Percentiles rank a stretch among this genome's conserved stretches.
These are phyloP conservation scores for Ophiorrhiza pumila DNA, from an alignment of 257 asterid genomes.

Conservation along the genomic window DNA sequence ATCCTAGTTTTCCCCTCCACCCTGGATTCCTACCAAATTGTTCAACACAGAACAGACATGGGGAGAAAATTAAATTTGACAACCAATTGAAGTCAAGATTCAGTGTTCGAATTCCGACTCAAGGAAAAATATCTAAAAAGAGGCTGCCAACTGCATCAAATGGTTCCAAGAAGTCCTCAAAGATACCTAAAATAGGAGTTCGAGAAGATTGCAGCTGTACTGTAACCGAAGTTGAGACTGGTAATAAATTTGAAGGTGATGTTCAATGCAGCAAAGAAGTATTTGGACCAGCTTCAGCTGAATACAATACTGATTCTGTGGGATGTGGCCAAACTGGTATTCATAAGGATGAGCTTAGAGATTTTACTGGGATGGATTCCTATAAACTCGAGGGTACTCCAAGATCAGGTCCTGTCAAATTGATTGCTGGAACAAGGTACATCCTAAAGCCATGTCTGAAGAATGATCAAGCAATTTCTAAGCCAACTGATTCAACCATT, in stretches of 20 bases:
- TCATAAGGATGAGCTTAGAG: constrained; percentile 16
- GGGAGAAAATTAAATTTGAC: constrained; percentile 24
- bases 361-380: constrained; percentile 17
- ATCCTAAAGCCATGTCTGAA: constrained; percentile 36
- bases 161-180: constrained; percentile 28
- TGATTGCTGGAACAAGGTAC: constrained; percentile 43
- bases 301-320: constrained; percentile 14
- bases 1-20: constrained; percentile 26
- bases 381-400: constrained; percentile 19
- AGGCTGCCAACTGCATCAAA: constrained; percentile 31
- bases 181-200: constrained; percentile 32
- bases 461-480: constrained; percentile 29
- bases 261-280: constrained; percentile 12
- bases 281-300: constrained; percentile 26
- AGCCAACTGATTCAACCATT: constrained; percentile 29
- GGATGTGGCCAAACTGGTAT: constrained; percentile 24
- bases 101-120: constrained; percentile 20
- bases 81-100: constrained; percentile 25
- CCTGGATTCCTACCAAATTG: constrained; percentile 26
- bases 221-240: constrained; percentile 18
- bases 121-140: constrained; percentile 31
- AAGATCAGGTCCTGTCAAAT: constrained; percentile 37
- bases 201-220: constrained; percentile 29
- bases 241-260: constrained; percentile 21
- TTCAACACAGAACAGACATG: constrained; percentile 24